Evolutionary conservation across 208 protist species (phyloP), one percentile per base, ranked within the genome.

Genomic region (Willaertia magna): DNA sequence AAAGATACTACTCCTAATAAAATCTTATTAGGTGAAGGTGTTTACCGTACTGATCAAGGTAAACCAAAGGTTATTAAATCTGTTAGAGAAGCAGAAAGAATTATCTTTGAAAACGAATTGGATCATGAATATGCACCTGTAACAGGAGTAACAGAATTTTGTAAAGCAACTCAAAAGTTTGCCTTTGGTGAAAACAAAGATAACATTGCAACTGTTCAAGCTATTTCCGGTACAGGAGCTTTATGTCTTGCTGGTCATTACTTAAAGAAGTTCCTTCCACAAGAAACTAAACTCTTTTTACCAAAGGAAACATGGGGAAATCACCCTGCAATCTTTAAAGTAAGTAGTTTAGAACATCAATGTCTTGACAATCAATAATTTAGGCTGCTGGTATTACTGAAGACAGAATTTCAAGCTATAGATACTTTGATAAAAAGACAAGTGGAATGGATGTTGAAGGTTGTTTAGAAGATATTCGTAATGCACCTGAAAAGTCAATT

Each of bases 251-350:
- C 81, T 49, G 89, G 88, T 4, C 87, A 91, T 30, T 96, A 97
- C 74, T 46, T 97, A 14, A 74, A 79, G 12, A 79, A 86, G n/a
- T 92, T 89, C 75, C 59, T 93, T 20, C 85, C 88, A 74, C 49
- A 74, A 1, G 84, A 86, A 46, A 92, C 91, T 0, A 84, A 88
- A 26, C 90, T 96, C 26, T 95, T 94, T 87, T 78, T 96, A 16
- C 93, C 93, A 48, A 87, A 94, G 81, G 94, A 93, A 26, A 96
- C 95, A 9, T 96, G 94, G 94, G 88, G 91, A 4, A 96, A 96
- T 86, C 95, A 97, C 88, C 51, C 90, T 74, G 85, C 87, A 74
- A 93, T 96, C 82, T 88, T 96, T 85, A n/a, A n/a, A n/a, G n/a
- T n/a, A n/a, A n/a, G n/a, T n/a, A n/a, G n/a, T n/a, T n/a, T n/a